A percentile compares a stretch with the other conserved stretches of the same genome.
Conservation (phyloP, 1,139 yeast species). For the Blastobotrys apis region DNA sequence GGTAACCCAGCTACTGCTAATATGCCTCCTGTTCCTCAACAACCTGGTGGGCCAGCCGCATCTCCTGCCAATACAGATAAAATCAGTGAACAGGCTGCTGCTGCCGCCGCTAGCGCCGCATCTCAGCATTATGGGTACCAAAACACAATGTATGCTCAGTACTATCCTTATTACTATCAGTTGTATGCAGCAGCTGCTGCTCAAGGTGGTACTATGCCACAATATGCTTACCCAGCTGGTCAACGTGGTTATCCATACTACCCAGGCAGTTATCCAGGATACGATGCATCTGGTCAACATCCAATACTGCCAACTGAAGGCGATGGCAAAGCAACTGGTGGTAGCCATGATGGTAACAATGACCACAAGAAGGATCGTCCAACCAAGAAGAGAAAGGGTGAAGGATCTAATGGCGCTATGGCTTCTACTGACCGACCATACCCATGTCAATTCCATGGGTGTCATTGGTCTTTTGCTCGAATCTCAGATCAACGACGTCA, state of each 20-base stretch:
- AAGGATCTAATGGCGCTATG: constrained; percentile 12
- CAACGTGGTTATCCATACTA: constrained; percentile 1
- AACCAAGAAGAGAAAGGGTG: constrained; percentile 12
- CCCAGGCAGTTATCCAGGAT: not conserved
- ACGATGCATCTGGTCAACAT: not conserved
- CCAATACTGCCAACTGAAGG: constrained; percentile 6
- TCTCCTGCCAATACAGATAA: not conserved
- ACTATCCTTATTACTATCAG: constrained; percentile 12
- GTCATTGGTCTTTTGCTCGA: constrained; percentile 65
- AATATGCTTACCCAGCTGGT: not conserved
- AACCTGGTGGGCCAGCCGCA: not conserved
- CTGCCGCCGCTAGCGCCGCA: constrained; percentile 13
- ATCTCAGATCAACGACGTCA: constrained; percentile 66
- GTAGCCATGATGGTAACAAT: constrained; percentile 10
- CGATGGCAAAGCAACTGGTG: constrained; percentile 10
- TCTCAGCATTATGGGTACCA: constrained; percentile 9
- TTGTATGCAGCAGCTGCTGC: not conserved
- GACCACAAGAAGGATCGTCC: constrained; percentile 13
- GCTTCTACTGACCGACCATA: constrained; percentile 40
- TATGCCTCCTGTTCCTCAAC: not conserved
- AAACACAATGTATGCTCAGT: constrained; percentile 3
- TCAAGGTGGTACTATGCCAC: not conserved
- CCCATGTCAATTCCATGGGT: constrained; percentile 50
- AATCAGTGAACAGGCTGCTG: constrained; percentile 10
- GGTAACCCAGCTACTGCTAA: constrained; percentile 1